Percentiles rank a stretch among this genome's conserved stretches.
phyloP scores from a whole-genome alignment of 176 grass and related monocot genomes.

The Tuctoria greenei region DNA sequence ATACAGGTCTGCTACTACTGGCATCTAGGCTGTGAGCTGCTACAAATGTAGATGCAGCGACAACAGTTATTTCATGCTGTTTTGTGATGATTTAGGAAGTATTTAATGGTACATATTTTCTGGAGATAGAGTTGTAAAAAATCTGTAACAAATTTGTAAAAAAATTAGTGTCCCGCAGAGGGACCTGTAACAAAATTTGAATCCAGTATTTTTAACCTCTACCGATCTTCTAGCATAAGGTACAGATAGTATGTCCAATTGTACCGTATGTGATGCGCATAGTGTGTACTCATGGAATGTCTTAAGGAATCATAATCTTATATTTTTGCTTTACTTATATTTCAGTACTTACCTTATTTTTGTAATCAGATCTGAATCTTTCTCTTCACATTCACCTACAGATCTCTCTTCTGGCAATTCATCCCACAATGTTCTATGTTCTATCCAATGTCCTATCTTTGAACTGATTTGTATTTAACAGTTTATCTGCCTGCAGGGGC shows the following conservation, averaged over 20 bases:
- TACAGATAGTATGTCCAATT: conserved; percentile 3
- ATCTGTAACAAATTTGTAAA: neutral
- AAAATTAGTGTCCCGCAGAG: neutral
- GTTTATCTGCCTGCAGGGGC: conserved; percentile 28
- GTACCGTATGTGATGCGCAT: neutral
- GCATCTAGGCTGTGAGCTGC: neutral
- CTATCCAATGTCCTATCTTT: neutral
- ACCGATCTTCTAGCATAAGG: neutral
- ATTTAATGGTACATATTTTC: neutral
- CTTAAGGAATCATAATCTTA: neutral
- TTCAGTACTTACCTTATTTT: neutral
- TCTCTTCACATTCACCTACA: neutral
- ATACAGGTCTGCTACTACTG: neutral
- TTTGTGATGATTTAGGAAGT: conserved; percentile 1
- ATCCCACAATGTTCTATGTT: neutral
- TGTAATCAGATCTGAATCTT: neutral
- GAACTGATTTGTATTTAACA: conserved; percentile 12
- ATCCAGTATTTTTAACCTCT: neutral
- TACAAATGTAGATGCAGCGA: neutral
- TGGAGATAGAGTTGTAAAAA: neutral
- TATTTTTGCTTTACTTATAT: neutral
- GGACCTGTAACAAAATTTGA: neutral
- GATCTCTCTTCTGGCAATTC: neutral
- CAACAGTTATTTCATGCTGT: neutral
- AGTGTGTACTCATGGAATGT: conserved; percentile 8